A percentile compares a stretch with the other conserved stretches of the same genome.
phyloP scores from a whole-genome alignment of 2,329 filamentous ascomycete genomes.

The Ophiostoma sp. region DNA sequence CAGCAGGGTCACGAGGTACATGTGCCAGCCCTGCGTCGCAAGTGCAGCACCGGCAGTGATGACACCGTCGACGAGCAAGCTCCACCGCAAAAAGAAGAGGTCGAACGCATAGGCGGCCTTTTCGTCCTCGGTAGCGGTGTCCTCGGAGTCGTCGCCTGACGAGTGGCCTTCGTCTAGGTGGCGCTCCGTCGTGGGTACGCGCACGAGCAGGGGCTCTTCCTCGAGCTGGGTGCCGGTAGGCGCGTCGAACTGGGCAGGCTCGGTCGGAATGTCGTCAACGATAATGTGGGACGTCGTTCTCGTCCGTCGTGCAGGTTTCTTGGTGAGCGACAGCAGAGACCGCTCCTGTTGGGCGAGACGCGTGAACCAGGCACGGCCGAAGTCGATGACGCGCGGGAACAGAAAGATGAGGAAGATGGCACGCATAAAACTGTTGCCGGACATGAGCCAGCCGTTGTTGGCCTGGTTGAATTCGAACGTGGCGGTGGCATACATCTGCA shows the following conservation, averaged over 20 bases:
- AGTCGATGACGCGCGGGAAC: slow-evolving; percentile 48
- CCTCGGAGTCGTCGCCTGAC: not conserved
- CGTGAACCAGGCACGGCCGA: slow-evolving; percentile 31
- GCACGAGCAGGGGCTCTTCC: slow-evolving; percentile 39
- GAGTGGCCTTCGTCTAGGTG: slow-evolving; percentile 23
- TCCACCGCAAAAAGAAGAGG: slow-evolving; percentile 61
- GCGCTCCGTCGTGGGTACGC: slow-evolving; percentile 12
- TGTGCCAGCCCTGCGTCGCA: slow-evolving; percentile 59
- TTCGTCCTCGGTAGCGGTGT: slow-evolving; percentile 28
- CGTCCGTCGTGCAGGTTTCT: not conserved
- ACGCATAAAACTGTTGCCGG: slow-evolving; percentile 49
- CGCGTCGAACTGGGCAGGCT: slow-evolving; percentile 40
- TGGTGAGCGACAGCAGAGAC: not conserved
- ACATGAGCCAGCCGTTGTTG: slow-evolving; percentile 53
- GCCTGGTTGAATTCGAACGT: slow-evolving; percentile 50
- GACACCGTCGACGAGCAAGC: slow-evolving; percentile 57
- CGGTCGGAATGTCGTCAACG: slow-evolving; percentile 32
- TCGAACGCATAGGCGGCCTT: slow-evolving; percentile 56
- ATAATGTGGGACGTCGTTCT: not conserved
- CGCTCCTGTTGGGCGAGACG: slow-evolving; percentile 13
- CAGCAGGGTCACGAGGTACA: slow-evolving; percentile 60
- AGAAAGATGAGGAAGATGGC: slow-evolving; percentile 51
- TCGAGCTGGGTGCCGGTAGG: slow-evolving; percentile 39
- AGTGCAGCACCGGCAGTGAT: slow-evolving; percentile 60
- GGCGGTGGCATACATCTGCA: slow-evolving; percentile 55